Base-by-base conservation (phyloP, 2,329 filamentous ascomycete species). In the Ophiostoma ulmi region DNA sequence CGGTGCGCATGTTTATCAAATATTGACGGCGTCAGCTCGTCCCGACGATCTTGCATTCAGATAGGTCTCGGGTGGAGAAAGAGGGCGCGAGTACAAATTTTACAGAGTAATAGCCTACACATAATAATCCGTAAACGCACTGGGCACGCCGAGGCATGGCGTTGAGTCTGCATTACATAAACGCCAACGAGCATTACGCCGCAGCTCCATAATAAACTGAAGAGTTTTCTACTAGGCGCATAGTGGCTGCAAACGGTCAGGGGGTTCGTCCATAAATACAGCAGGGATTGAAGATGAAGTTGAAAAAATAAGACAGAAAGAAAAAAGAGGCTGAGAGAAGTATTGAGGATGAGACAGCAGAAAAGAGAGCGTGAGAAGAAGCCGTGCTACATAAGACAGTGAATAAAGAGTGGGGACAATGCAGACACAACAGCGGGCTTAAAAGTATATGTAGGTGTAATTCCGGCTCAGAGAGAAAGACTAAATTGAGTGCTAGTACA, bases 161-260 rank as follows among this genome's bases (percentile, higher is more conserved):
- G 58, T 63, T 31, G 55, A 22, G 11, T 17, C 22, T 35, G 14
- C 22, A 31, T 63, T 63, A 35, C 13, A 63, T 63, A 35, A 35
- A 20, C 26, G 22, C 26, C 58, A 63, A 58, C 52, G 52, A 58
- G n/a, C n/a, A 58, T 14, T 58, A 13, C 52, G 26, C 26, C 58
- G 58, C 20, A 63, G 58, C 26, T 35, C 58, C 58, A 63, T 63
- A 58, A 58, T 58, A 35, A 61, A 35, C 5, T 63, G 58, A 63
- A 63, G 58, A 63, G 26, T 20, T 63, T 63, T 63, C 6, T 35
- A 20, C 6, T 14, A 35, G 44, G 44, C 44, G 11, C n/a, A 11
- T 44, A 44, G 14, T 22, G 22, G n/a, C 52, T 58, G 8, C 52
- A 26, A 48, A 48, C 17, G 44, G 44, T 20, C n/a, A 48, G 5